Conservation (phyloP, 176 grass and related monocot genomes). For the Bonia amplexicaulis region DNA sequence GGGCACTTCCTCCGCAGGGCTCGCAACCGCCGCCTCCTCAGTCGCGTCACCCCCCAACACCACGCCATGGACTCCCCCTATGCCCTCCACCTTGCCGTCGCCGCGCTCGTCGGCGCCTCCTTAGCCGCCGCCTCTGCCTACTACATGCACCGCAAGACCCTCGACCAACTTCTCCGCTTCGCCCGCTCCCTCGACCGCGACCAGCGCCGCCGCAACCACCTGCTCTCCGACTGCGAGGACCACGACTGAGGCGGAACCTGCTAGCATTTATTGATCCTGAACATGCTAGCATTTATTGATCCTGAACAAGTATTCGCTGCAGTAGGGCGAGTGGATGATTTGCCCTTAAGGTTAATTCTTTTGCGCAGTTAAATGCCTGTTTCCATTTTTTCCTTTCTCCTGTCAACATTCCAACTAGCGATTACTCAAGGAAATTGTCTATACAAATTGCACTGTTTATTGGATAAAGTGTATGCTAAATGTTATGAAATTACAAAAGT, state of each 20-base stretch:
- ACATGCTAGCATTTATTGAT: not conserved
- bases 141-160: constrained; percentile 87
- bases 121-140: constrained; percentile 79
- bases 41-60: not conserved
- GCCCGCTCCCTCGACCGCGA: constrained; percentile 64
- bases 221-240: constrained; percentile 12
- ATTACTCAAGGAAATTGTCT: not conserved
- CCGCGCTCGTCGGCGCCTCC: too few relatives aligned
- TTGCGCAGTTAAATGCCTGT: too few relatives aligned
- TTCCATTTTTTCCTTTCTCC: too few relatives aligned
- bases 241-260: too few relatives aligned
- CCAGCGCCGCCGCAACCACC: constrained; percentile 30
- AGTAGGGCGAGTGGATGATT: too few relatives aligned
- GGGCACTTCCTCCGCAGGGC: too few relatives aligned
- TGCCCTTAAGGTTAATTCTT: too few relatives aligned
- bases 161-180: constrained; percentile 72
- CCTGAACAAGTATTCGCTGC: not conserved
- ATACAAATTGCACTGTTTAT: not conserved
- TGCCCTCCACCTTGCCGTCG: constrained; percentile 73
- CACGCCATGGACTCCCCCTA: constrained; percentile 65
- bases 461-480: not conserved
- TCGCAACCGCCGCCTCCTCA: not conserved
- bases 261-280: too few relatives aligned
- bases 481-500: not conserved
- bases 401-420: too few relatives aligned